Base-by-base conservation (phyloP, 2,329 filamentous ascomycete genomes). In the Ceratocystis variospora region DNA sequence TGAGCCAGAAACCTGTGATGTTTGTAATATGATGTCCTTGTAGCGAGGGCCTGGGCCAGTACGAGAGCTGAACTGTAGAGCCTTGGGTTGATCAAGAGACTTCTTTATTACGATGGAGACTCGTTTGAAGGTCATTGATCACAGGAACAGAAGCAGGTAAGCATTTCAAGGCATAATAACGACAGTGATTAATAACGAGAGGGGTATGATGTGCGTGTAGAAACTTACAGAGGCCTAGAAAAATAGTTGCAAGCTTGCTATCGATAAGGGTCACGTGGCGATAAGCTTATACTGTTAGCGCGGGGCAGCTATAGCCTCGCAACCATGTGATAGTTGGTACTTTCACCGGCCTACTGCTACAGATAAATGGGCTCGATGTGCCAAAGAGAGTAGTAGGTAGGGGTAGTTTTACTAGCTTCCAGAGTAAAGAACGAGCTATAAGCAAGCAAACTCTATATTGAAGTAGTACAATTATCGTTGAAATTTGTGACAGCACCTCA, bases 101-200 rank as follows among this genome's bases (percentile, higher is more conserved):
- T 37, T 63, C 22, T 63, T 46, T 19, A 46, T 46, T 28, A 46
- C 45, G n/a, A 33, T 19, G 7, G n/a, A n/a, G 17, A 53, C 28
- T 37, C 45, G n/a, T n/a, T 33, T 63, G 45, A 63, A 50, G 45
- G 62, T 63, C 62, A 48, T 66, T 48, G 64, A 19, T 59, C 17
- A 59, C 28, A 46, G 41, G n/a, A 45, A 53, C n/a, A 2, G 17
- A 37, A 19, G 22, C 31, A 25, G 45, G n/a, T 3, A 50, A 33
- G 41, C 17, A 37, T 25, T 25, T 53, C 10, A 25, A 48, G 25
- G 22, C 45, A 53, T 3, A 37, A 17, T 5, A 5, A 22, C 7
- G 41, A 5, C 25, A 22, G 37, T 31, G 25, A 12, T 19, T 10
- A 17, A 10, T 1, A 22, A 25, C 8, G 28, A 31, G n/a, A 31